Conservation (phyloP, 805 yeast genomes). For the Myxozyma nipponensis region DNA sequence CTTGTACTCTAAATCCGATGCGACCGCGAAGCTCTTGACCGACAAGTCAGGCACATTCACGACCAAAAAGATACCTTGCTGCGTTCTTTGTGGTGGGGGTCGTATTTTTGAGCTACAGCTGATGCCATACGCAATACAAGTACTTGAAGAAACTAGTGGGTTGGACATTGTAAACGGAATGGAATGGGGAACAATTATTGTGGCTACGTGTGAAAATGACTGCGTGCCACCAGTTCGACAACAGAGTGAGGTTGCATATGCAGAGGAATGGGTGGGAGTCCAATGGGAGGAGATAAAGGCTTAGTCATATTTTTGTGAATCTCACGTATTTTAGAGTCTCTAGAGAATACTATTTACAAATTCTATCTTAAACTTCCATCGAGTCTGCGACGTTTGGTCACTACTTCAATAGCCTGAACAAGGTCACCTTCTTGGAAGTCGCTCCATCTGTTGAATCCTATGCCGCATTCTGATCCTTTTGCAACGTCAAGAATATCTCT, state of each 20-base stretch:
- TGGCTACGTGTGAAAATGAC: constrained; percentile 72
- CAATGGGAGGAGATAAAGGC: constrained; percentile 63
- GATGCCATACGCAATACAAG: constrained; percentile 90
- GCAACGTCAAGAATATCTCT: constrained; percentile 72
- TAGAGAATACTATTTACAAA: constrained; percentile 6
- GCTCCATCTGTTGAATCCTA: constrained; percentile 64
- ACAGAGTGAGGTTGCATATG: constrained; percentile 67
- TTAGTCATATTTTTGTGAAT: not conserved
- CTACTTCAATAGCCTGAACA: constrained; percentile 68
- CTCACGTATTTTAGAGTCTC: not conserved
- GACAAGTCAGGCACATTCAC: constrained; percentile 8
- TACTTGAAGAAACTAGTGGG: constrained; percentile 56
- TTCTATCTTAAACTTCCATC: constrained; percentile 44
- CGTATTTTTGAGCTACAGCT: constrained; percentile 78
- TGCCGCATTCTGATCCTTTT: constrained; percentile 89
- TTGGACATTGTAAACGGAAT: constrained; percentile 63
- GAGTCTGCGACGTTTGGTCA: constrained; percentile 42
- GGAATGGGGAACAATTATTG: constrained; percentile 96
- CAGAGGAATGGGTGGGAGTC: constrained; percentile 76
- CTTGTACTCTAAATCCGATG: constrained; percentile 62
- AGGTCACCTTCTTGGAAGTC: constrained; percentile 70
- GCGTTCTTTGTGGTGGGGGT: constrained; percentile 49
- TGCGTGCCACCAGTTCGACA: constrained; percentile 53
- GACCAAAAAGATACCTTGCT: constrained; percentile 52
- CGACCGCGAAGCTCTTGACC: constrained; percentile 42